phyloP scores from a whole-genome alignment of 768 basidiomycete species.

The Gloeopeniophorella convolvens region DNA sequence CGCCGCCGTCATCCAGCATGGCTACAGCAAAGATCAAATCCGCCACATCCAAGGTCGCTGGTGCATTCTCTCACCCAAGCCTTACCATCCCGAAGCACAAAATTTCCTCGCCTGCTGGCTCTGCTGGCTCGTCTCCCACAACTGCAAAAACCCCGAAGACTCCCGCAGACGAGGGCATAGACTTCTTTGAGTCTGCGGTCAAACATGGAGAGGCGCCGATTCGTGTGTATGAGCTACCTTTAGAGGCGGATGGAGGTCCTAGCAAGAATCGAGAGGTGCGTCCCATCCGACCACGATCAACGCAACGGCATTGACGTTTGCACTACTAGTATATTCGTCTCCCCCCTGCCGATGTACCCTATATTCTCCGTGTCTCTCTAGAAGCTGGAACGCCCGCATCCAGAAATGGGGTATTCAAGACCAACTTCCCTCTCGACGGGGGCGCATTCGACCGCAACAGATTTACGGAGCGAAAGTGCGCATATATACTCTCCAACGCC shows the following conservation, averaged over 20 bases:
- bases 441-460: conserved; percentile 72
- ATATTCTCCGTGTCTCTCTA: conserved; percentile 84
- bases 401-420: conserved; percentile 87
- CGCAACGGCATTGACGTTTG: no score
- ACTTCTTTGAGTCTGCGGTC: conserved; percentile 66
- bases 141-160: conserved; percentile 62
- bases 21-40: conserved; percentile 11
- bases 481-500: conserved; percentile 16
- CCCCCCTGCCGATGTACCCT: conserved; percentile 84
- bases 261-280: conserved; percentile 76
- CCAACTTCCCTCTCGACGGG: conserved; percentile 95
- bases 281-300: conserved; percentile 20
- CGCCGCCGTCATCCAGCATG: conserved; percentile 5
- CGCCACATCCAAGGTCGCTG: conserved; percentile 8
- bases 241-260: conserved; percentile 90
- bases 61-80: conserved; percentile 3
- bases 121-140: conserved; percentile 17
- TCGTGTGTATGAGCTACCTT: conserved; percentile 76
- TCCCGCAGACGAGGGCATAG: conserved; percentile 88
- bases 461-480: conserved; percentile 73
- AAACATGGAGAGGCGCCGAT: conserved; percentile 55
- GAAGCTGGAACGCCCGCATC: conserved; percentile 90
- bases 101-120: neutral
- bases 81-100: conserved; percentile 13
- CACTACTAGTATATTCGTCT: conserved; percentile 99